Evolutionary conservation across 441 rosid species (phyloP).

Genomic region (Populus tomentosa): DNA sequence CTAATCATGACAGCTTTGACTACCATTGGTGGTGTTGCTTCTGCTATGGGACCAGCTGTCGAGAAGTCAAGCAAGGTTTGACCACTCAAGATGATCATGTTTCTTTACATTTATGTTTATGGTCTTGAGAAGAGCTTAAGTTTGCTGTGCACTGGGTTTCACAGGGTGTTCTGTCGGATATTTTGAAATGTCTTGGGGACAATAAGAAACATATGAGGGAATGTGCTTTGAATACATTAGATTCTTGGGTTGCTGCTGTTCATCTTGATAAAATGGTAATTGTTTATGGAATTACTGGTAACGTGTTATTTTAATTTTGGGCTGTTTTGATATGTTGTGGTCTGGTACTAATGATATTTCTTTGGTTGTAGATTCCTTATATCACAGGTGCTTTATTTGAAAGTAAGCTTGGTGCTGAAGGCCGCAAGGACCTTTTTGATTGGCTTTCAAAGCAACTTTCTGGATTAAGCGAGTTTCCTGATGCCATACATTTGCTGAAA

Average conservation of each 20-base stretch:
- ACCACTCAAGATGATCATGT: slow-evolving; percentile 2
- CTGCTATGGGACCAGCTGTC: slow-evolving; percentile 90
- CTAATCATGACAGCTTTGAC: slow-evolving; percentile 83
- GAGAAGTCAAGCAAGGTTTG: slow-evolving; percentile 98
- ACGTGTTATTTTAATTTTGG: slow-evolving; percentile 10
- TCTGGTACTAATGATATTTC: slow-evolving; percentile 15
- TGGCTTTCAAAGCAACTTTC: slow-evolving; percentile 93
- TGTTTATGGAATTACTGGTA: background rate
- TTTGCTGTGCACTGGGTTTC: slow-evolving; percentile 11
- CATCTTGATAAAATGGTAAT: slow-evolving; percentile 97
- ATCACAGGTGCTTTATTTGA: slow-evolving; percentile 68
- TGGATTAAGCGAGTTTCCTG: slow-evolving; percentile 71
- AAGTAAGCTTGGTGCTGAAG: slow-evolving; percentile 96
- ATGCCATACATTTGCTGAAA: slow-evolving; percentile 82
- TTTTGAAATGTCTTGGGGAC: slow-evolving; percentile 96
- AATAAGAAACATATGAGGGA: slow-evolving; percentile 99
- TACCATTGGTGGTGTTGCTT: slow-evolving; percentile 78
- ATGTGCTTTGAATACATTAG: slow-evolving; percentile 80
- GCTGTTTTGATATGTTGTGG: slow-evolving; percentile 3
- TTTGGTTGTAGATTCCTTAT: slow-evolving; percentile 72
- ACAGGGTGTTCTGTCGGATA: slow-evolving; percentile 91
- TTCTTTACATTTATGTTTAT: background rate
- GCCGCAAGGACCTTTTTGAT: slow-evolving; percentile 99
- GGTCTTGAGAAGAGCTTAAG: background rate
- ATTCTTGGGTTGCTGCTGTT: slow-evolving; percentile 93